A percentile compares a stretch with the other conserved stretches of the same genome.
Evolutionary conservation across 768 basidiomycete species (phyloP).

Genomic region (Russula virescens): DNA sequence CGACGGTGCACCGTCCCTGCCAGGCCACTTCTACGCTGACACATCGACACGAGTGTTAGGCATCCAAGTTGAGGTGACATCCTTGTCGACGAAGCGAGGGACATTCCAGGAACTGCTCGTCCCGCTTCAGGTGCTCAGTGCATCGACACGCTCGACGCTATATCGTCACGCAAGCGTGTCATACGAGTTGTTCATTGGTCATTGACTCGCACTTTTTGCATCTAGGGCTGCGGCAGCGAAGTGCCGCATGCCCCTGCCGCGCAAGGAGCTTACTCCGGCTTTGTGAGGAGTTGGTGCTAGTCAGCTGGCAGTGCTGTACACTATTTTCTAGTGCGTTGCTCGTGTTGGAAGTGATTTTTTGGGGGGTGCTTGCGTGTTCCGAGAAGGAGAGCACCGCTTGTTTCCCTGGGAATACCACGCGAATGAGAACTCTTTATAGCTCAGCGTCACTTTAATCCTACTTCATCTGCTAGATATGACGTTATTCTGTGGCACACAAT

Average conservation of each 20-base stretch:
- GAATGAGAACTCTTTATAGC: background rate
- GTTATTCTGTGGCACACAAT: no score
- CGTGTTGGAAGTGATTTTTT: slow-evolving; percentile 1
- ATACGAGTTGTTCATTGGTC: no score
- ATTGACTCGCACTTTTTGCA: no score
- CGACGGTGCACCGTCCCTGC: no score
- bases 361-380: background rate
- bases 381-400: no score
- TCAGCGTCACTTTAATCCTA: no score
- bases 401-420: background rate
- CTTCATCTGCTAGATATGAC: no score
- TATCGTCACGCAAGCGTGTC: background rate
- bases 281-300: background rate
- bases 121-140: background rate
- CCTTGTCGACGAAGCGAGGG: no score
- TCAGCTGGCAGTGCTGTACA: background rate
- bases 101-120: no score
- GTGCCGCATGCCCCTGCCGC: background rate
- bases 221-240: background rate
- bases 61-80: no score
- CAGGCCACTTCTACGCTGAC: no score
- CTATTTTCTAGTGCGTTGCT: slow-evolving; percentile 1
- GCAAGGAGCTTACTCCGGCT: background rate
- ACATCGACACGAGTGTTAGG: no score
- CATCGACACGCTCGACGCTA: background rate